phyloP scores from a whole-genome alignment of 176 grass and related monocot species.

The Elaeis guineensis region DNA sequence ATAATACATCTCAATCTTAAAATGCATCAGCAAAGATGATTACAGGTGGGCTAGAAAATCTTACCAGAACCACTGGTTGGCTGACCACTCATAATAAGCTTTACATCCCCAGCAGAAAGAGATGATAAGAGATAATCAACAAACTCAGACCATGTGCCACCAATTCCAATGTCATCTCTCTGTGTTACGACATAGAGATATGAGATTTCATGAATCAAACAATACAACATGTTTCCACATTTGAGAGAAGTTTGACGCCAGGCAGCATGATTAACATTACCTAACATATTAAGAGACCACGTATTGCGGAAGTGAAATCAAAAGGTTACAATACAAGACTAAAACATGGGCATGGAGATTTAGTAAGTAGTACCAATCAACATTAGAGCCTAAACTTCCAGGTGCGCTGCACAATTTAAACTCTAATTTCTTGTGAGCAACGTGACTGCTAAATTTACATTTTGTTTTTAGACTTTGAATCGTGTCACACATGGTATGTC shows the following conservation, averaged over 20 bases:
- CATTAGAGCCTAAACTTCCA: too few relatives aligned
- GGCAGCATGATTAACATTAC: not conserved
- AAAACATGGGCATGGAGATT: too few relatives aligned
- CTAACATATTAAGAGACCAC: too few relatives aligned
- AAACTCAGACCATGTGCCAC: constrained; percentile 74
- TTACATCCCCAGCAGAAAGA: constrained; percentile 49
- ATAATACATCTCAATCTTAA: not conserved
- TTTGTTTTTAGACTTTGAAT: too few relatives aligned
- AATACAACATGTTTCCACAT: not conserved
- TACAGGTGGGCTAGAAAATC: not conserved
- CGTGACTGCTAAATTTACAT: too few relatives aligned
- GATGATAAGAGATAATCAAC: constrained; percentile 65
- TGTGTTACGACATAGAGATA: constrained; percentile 12
- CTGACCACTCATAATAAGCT: constrained; percentile 25
- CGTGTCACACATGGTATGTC: too few relatives aligned
- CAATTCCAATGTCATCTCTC: constrained; percentile 84
- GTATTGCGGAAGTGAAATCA: too few relatives aligned
- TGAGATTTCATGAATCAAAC: not conserved
- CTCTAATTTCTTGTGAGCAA: too few relatives aligned
- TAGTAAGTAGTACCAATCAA: too few relatives aligned
- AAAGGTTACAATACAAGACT: too few relatives aligned
- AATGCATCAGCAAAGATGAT: not conserved
- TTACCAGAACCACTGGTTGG: constrained; percentile 1
- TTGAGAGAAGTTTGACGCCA: not conserved
- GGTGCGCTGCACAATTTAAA: too few relatives aligned